Evolutionary conservation across 768 basidiomycete genomes (phyloP).

Genomic region (Rhodocollybia butyracea): DNA sequence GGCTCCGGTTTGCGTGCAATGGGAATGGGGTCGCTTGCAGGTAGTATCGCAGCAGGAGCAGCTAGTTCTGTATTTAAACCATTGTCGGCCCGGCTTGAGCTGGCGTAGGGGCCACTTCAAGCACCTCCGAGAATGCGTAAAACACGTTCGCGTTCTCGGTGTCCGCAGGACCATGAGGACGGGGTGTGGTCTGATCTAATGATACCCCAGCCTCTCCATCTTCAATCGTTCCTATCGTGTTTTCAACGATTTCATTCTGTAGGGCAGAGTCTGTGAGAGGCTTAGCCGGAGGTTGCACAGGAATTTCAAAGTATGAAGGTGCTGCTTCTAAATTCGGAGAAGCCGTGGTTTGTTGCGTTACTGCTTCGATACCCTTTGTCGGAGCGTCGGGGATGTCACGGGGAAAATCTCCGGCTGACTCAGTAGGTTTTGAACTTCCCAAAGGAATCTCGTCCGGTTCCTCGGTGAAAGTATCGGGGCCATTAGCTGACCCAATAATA

Average conservation of each 20-base stretch:
- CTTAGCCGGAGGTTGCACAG: constrained; percentile 15
- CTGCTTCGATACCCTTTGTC: constrained; percentile 12
- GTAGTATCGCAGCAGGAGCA: neutral
- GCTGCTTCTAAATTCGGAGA: constrained; percentile 16
- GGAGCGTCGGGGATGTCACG: constrained; percentile 7
- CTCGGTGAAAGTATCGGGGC: constrained; percentile 49
- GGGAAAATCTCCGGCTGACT: constrained; percentile 10
- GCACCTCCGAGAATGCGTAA: constrained; percentile 1
- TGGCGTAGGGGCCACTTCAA: neutral
- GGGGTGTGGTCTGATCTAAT: constrained; percentile 2
- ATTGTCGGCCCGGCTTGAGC: neutral
- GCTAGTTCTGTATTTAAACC: neutral
- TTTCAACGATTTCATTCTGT: neutral
- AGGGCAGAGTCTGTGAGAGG: constrained; percentile 13
- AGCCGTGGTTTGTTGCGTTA: constrained; percentile 17
- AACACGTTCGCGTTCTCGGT: constrained; percentile 2
- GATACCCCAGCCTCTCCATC: neutral
- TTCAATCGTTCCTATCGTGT: neutral
- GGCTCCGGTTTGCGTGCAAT: neutral
- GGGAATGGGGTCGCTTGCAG: neutral
- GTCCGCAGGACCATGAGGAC: constrained; percentile 6
- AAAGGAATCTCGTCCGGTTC: constrained; percentile 40
- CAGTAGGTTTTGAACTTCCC: neutral
- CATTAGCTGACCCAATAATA: neutral
- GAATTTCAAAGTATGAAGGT: constrained; percentile 10